Base-by-base conservation (phyloP, 805 yeast species). In the Saturnispora halmiae region DNA sequence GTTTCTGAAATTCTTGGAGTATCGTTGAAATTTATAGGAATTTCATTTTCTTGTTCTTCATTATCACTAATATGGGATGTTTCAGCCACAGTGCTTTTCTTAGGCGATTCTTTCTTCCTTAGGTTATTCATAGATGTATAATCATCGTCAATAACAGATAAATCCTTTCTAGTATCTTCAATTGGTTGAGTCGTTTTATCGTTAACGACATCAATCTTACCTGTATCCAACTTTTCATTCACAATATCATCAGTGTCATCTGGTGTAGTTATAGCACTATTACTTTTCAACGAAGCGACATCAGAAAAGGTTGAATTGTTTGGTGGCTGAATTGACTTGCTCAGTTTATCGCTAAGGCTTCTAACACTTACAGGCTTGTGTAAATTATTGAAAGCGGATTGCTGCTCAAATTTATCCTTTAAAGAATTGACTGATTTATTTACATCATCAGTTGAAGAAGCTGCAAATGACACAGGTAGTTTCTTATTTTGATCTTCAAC, bases 401-500 rank as follows among this genome's bases (percentile, higher is more conserved):
- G 10, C 10, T 18, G 11, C 2, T 22, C 20, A 22, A 28, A 27
- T 21, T 22, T 20, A 22, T 40, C 30, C 15, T 38, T 25, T 20
- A 26, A 18, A 3, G 30, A 20, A 19, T 15, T 36, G 27, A 28
- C 20, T n/a, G 33, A 26, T 27, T 32, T 21, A 33, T 39, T 32
- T 2, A 10, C 19, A n/a, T n/a, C 24, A n/a, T 14, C 31, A 31
- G 19, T 13, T n/a, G 31, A 31, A 27, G 13, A 28, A n/a, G n/a
- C n/a, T n/a, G n/a, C n/a, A n/a, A n/a, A n/a, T n/a, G n/a, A n/a
- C n/a, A n/a, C n/a, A n/a, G n/a, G n/a, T n/a, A n/a, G n/a, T 45
- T 59, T 56, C 20, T 45, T 59, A 13, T 21, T 14, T 28, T 33
- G n/a, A 15, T 36, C 38, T 22, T 49, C 48, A 26, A 38, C 40